Evolutionary conservation across 2,329 filamentous ascomycete genomes (phyloP).

Genomic region (Beauveria brongniartii): DNA sequence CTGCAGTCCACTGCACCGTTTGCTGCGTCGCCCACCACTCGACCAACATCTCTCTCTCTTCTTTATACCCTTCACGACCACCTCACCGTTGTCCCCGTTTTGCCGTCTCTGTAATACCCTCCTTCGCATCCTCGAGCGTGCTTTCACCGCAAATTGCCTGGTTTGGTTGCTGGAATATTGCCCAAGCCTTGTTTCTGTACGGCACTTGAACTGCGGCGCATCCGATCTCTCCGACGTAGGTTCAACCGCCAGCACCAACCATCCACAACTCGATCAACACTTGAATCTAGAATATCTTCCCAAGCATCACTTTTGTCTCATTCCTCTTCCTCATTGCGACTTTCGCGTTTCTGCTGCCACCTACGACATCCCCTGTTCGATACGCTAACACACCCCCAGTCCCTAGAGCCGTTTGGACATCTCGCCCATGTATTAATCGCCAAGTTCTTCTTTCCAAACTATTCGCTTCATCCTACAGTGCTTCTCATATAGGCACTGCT

Average conservation of each 20-base stretch:
- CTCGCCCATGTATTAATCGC: constrained; percentile 6
- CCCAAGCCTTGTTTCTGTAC: constrained; percentile 6
- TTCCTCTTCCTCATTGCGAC: neutral
- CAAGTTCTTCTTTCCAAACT: neutral
- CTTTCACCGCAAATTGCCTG: neutral
- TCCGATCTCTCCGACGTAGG: constrained; percentile 8
- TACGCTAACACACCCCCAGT: neutral
- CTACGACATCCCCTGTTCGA: no score
- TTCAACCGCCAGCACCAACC: neutral
- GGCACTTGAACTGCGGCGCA: neutral
- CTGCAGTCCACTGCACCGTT: neutral
- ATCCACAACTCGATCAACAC: neutral
- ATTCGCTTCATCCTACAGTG: constrained; percentile 6
- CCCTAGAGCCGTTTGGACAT: constrained; percentile 10
- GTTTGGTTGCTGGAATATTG: constrained; percentile 12
- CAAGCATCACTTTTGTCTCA: no score
- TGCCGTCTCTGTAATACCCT: neutral
- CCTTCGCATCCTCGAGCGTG: neutral
- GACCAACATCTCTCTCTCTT: neutral
- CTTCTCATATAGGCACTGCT: constrained; percentile 7
- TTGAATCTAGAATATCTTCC: neutral
- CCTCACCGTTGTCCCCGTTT: neutral
- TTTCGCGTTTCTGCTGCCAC: no score
- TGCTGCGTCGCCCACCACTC: neutral
- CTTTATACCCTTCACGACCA: neutral